These are phyloP conservation scores for Trypanosoma boissoni DNA, from an alignment of 208 protist species.

Conservation along the genomic window DNA sequence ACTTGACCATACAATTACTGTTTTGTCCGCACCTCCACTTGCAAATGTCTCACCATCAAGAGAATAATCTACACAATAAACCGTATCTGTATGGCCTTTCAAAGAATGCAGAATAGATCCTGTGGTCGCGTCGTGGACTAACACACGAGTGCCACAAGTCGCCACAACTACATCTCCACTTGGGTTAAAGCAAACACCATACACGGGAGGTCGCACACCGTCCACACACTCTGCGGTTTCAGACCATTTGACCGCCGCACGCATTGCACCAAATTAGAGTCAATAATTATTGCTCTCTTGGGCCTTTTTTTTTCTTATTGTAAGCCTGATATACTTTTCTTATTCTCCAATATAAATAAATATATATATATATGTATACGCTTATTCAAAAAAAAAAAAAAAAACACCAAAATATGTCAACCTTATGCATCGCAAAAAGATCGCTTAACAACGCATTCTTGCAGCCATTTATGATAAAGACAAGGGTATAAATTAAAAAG, in stretches of 20 bases:
- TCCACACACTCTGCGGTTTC: constrained; percentile 45
- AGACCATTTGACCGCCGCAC: constrained; percentile 66
- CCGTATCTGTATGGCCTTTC: constrained; percentile 94
- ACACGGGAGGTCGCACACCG: constrained; percentile 62
- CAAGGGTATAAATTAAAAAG: background rate
- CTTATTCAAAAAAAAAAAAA: constrained; percentile 7
- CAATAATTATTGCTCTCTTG: too few relatives aligned
- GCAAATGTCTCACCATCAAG: constrained; percentile 92
- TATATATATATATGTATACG: constrained; percentile 6
- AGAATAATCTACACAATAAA: constrained; percentile 89
- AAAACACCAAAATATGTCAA: constrained; percentile 11
- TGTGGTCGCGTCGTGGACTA: constrained; percentile 91
- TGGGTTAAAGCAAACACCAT: constrained; percentile 87
- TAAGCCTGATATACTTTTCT: background rate
- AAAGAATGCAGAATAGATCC: constrained; percentile 92
- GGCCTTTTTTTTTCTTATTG: constrained; percentile 16
- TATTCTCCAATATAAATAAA: constrained; percentile 16
- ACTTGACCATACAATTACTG: constrained; percentile 95
- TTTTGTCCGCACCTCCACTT: constrained; percentile 92
- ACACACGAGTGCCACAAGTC: constrained; percentile 86
- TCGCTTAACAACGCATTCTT: too few relatives aligned
- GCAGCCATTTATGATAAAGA: constrained; percentile 19
- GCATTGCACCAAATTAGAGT: constrained; percentile 32
- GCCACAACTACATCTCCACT: constrained; percentile 90
- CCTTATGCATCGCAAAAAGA: too few relatives aligned